These are phyloP conservation scores for Centrapalus pauciflorus DNA, from an alignment of 129 eudicot species.

Conservation along the genomic window DNA sequence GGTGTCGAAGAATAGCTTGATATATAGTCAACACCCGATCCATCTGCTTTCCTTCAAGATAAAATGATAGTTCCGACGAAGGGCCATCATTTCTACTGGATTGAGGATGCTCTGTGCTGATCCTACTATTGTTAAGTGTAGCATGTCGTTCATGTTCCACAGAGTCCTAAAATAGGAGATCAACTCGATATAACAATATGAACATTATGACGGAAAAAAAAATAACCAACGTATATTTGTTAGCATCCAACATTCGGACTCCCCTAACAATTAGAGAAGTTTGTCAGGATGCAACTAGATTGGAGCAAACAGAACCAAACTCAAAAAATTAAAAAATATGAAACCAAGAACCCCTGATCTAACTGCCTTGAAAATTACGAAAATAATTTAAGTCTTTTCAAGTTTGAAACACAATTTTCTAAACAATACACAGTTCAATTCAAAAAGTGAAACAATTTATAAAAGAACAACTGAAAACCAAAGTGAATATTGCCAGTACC, in stretches of 20 bases:
- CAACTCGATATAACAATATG: background rate
- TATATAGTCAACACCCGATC: conserved; percentile 49
- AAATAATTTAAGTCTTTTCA: too few relatives aligned
- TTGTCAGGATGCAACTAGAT: too few relatives aligned
- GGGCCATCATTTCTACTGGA: conserved; percentile 25
- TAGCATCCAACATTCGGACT: background rate
- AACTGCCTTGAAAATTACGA: too few relatives aligned
- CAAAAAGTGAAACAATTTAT: too few relatives aligned
- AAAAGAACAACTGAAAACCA: too few relatives aligned
- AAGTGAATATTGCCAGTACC: too few relatives aligned
- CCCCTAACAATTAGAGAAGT: too few relatives aligned
- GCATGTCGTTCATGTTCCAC: conserved; percentile 32
- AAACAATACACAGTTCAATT: too few relatives aligned
- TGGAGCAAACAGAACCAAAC: too few relatives aligned
- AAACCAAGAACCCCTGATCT: too few relatives aligned
- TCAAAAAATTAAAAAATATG: too few relatives aligned
- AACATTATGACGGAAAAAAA: background rate
- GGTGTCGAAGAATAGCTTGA: conserved; percentile 63
- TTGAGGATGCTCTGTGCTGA: conserved; percentile 22
- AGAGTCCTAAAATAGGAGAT: conserved; percentile 38
- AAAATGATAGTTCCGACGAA: conserved; percentile 47
- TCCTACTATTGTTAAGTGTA: conserved; percentile 31
- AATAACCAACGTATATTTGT: background rate
- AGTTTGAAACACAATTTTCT: too few relatives aligned
- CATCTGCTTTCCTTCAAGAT: conserved; percentile 53